Evolutionary conservation across 2,329 filamentous ascomycete species (phyloP), one percentile per base, ranked within the genome.

Genomic region (Phialocephala subalpina): DNA sequence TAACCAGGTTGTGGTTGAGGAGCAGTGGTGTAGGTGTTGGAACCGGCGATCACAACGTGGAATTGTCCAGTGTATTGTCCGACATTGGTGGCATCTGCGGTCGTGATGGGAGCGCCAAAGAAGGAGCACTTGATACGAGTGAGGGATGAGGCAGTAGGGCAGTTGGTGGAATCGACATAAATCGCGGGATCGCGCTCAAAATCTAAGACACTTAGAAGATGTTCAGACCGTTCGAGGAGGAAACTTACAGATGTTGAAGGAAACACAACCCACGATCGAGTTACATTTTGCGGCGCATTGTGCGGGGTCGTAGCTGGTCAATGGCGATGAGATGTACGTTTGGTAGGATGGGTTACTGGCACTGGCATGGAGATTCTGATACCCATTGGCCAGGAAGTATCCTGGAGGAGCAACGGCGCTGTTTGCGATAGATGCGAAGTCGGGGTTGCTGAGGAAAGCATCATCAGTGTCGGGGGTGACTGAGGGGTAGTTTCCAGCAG

Each of bases 1-100:
- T 67, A 70, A 49, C 70, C 77, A 7, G 68, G 45, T 7, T 75
- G 60, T 1, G 18, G 66, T 53, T 20, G 74, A 56, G 22, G 35
- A 61, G 63, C 11, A 9, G 59, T 75, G 63, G 73, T 74, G 68
- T 80, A 79, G 6, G 78, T 80, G 66, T 82, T 82, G 36, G 78
- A 80, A 2, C 79, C 81, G 20, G 80, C 77, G 52, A 81, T 79
- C 55, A 79, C 76, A 38, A 82, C 53, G 20, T 56, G 14, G 74
- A 72, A 60, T 11, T 35, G 8, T 38, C 42, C 29, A 40, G 45
- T 58, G 66, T 64, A 76, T 65, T 78, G 73, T 40, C 77, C 77
- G 18, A 52, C 56, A 70, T 79, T 79, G 62, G 67, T 75, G 5
- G 77, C 77, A n/a, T 72, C 73, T 12, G 62, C 66, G 16, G 65